These are phyloP conservation scores for Entoloma clypeatum DNA, from an alignment of 1,284 basidiomycete genomes.

Conservation along the genomic window DNA sequence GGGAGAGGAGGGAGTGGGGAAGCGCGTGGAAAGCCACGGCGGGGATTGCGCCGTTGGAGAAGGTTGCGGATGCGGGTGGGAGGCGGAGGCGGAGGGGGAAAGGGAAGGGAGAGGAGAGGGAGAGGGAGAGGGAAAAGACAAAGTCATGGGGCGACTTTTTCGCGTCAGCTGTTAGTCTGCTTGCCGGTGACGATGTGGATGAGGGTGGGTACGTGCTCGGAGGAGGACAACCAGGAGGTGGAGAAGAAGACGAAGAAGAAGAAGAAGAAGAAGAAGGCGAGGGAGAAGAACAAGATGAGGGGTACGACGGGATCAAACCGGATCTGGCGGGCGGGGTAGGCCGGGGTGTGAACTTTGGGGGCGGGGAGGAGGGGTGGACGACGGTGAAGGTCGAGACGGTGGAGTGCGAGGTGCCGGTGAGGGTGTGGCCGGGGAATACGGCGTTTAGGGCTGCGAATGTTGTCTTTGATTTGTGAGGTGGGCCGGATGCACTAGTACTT, in stretches of 20 bases:
- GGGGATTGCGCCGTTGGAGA: slow-evolving; percentile 60
- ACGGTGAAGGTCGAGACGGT: slow-evolving; percentile 75
- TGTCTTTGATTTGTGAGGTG: slow-evolving; percentile 65
- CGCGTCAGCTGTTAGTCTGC: too few species aligned
- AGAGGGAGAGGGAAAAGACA: too few species aligned
- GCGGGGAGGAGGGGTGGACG: slow-evolving; percentile 59
- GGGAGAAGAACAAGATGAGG: slow-evolving; percentile 24
- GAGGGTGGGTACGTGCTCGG: slow-evolving; percentile 40
- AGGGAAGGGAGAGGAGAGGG: too few species aligned
- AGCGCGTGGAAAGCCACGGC: slow-evolving; percentile 58
- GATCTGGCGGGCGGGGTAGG: slow-evolving; percentile 34
- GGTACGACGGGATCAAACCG: slow-evolving; percentile 46
- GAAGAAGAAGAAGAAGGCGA: slow-evolving; percentile 23
- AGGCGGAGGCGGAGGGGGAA: too few species aligned
- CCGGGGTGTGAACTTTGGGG: slow-evolving; percentile 50
- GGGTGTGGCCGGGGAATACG: slow-evolving; percentile 85
- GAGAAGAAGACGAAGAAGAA: slow-evolving; percentile 30
- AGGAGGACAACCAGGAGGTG: slow-evolving; percentile 54
- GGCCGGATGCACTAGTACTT: too few species aligned
- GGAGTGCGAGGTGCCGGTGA: slow-evolving; percentile 88
- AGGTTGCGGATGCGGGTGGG: slow-evolving; percentile 25
- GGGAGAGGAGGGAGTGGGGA: slow-evolving; percentile 61
- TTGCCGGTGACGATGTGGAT: too few species aligned
- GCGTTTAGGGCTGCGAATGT: slow-evolving; percentile 79
- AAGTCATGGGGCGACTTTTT: slow-evolving; percentile 54